These are phyloP conservation scores for Penicillium sp. DNA, from an alignment of 2,329 filamentous ascomycete species.

Conservation along the genomic window DNA sequence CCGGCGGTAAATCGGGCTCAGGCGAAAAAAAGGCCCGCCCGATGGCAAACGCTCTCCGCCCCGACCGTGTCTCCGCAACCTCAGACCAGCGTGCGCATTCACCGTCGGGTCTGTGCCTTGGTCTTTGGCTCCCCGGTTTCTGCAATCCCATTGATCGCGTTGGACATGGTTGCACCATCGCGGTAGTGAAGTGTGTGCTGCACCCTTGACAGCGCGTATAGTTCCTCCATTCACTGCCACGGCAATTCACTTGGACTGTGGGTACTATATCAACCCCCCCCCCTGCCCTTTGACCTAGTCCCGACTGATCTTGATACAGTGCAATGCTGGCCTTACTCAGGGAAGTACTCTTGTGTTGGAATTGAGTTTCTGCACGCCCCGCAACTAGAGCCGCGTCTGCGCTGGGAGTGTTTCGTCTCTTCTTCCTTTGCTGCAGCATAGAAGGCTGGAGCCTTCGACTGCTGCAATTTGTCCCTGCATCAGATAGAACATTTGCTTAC, in stretches of 20 bases:
- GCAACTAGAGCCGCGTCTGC: background rate
- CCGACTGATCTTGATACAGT: slow-evolving; percentile 6
- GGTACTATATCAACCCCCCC: too few relatives aligned
- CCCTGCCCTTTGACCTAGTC: background rate
- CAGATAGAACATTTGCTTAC: slow-evolving; percentile 1
- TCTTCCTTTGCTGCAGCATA: slow-evolving; percentile 4
- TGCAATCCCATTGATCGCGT: too few relatives aligned
- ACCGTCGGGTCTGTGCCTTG: too few relatives aligned
- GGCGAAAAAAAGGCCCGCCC: slow-evolving; percentile 22
- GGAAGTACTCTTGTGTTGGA: slow-evolving; percentile 21
- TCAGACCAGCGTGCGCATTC: too few relatives aligned
- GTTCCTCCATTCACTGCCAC: too few relatives aligned
- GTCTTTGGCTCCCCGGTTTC: too few relatives aligned
- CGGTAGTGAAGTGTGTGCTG: too few relatives aligned
- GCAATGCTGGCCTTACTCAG: slow-evolving; percentile 22
- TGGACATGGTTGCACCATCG: too few relatives aligned
- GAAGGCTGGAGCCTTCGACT: slow-evolving; percentile 10
- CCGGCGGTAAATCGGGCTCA: slow-evolving; percentile 24
- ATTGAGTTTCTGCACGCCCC: slow-evolving; percentile 11
- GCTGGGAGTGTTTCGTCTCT: slow-evolving; percentile 5
- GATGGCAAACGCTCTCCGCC: slow-evolving; percentile 13
- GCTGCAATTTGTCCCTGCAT: background rate
- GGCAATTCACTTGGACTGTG: background rate
- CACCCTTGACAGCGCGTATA: too few relatives aligned
- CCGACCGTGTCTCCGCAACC: too few relatives aligned